Conservation (phyloP, 305 asterid species). For the Solanum chacoense region DNA sequence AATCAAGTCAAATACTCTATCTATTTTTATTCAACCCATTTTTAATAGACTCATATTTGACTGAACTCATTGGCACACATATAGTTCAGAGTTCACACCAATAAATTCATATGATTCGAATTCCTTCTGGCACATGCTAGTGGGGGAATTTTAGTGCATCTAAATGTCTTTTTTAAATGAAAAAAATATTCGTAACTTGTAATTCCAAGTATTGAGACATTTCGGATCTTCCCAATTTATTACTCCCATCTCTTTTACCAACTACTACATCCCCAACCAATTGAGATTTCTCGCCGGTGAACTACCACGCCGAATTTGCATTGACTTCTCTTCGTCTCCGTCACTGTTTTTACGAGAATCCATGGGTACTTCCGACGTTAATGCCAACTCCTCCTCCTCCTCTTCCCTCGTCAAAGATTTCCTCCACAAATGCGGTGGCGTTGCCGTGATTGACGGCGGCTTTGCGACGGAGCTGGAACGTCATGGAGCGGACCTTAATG, state of each 20-base stretch:
- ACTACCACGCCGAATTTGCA: not conserved
- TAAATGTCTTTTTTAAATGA: not conserved
- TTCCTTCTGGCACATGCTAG: not conserved
- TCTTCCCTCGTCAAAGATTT: constrained; percentile 36
- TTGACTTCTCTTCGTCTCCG: not conserved
- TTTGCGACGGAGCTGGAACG: constrained; percentile 93
- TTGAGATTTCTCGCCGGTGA: not conserved
- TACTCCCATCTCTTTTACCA: not conserved
- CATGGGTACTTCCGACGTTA: not conserved
- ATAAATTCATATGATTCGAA: not conserved
- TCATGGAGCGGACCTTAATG: constrained; percentile 81
- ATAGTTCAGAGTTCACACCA: too few relatives aligned
- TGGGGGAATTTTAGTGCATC: too few relatives aligned
- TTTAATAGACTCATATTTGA: too few relatives aligned
- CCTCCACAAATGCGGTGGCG: constrained; percentile 58
- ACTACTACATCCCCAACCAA: not conserved
- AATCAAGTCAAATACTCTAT: fast-evolving
- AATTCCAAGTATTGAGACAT: not conserved
- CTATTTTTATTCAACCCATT: too few relatives aligned
- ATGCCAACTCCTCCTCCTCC: not conserved
- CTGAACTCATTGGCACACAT: too few relatives aligned
- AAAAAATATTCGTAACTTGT: not conserved
- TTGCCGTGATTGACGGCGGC: constrained; percentile 85
- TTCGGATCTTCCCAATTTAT: not conserved
- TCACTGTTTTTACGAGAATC: not conserved